Conservation (phyloP, 768 basidiomycete species). For the Mycena epipterygia region DNA sequence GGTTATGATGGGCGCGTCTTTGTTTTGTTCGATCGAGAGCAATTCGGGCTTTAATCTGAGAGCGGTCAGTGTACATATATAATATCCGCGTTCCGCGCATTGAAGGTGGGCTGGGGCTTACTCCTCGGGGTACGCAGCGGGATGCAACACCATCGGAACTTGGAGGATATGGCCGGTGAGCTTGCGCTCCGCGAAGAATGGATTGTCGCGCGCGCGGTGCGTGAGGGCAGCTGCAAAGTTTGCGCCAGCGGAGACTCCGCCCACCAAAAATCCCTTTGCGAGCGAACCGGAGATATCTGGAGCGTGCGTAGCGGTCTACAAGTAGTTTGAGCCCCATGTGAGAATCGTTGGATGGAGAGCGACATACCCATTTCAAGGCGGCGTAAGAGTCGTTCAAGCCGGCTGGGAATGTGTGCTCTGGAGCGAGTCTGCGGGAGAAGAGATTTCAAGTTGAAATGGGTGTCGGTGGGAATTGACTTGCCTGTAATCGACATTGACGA, state of each 20-base stretch:
- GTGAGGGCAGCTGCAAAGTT: constrained; percentile 39
- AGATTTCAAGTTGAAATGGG: background rate
- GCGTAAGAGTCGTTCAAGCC: constrained; percentile 38
- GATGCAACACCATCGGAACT: constrained; percentile 38
- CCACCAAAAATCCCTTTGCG: constrained; percentile 41
- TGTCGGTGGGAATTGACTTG: background rate
- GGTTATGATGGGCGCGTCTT: constrained; percentile 32
- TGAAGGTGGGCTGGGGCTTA: constrained; percentile 15
- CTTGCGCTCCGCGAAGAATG: constrained; percentile 31
- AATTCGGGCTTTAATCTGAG: constrained; percentile 36
- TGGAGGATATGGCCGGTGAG: constrained; percentile 42
- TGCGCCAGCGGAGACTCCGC: constrained; percentile 41
- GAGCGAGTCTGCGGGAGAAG: constrained; percentile 37
- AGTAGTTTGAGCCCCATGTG: background rate
- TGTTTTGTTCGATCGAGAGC: constrained; percentile 37
- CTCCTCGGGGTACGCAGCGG: constrained; percentile 39
- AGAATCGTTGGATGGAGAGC: constrained; percentile 22
- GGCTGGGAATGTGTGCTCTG: constrained; percentile 41
- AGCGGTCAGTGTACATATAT: background rate
- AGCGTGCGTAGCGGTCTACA: constrained; percentile 5
- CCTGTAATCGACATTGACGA: constrained; percentile 11
- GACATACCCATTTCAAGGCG: constrained; percentile 42
- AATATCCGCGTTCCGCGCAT: background rate
- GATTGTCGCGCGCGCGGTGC: constrained; percentile 39
- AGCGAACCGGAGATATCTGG: constrained; percentile 28